Conservation (phyloP, 2,329 filamentous ascomycete genomes). For the Curvularia eragrostidis region DNA sequence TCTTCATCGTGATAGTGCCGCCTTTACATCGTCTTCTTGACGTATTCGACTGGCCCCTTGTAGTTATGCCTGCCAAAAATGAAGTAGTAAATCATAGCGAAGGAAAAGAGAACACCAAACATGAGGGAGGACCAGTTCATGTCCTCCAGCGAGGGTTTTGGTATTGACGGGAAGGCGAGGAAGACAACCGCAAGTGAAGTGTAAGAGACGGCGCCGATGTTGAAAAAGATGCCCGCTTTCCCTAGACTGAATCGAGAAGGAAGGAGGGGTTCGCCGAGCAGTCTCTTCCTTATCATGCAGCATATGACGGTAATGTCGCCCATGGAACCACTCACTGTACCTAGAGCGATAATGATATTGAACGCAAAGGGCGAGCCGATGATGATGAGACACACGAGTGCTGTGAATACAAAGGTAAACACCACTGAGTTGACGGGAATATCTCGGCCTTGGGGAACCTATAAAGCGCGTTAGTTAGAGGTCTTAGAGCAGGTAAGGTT, state of each 20-base stretch:
- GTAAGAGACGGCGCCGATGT: slow-evolving; percentile 49
- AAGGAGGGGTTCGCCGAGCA: slow-evolving; percentile 52
- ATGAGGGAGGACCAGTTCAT: slow-evolving; percentile 57
- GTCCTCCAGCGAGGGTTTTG: slow-evolving; percentile 21
- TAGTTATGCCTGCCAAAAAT: slow-evolving; percentile 51
- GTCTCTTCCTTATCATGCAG: slow-evolving; percentile 53
- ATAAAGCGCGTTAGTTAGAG: slow-evolving; percentile 1
- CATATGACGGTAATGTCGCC: slow-evolving; percentile 50
- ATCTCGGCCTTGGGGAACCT: slow-evolving; percentile 25
- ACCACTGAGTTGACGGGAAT: slow-evolving; percentile 35
- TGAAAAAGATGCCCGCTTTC: slow-evolving; percentile 50
- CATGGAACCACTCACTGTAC: slow-evolving; percentile 7
- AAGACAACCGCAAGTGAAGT: slow-evolving; percentile 51
- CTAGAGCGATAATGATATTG: slow-evolving; percentile 24
- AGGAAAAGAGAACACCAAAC: slow-evolving; percentile 51
- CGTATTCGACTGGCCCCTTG: slow-evolving; percentile 14
- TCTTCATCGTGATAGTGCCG: not conserved
- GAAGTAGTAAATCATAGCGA: slow-evolving; percentile 52
- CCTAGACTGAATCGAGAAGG: slow-evolving; percentile 55
- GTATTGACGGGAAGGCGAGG: slow-evolving; percentile 50
- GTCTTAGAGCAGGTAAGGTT: not conserved
- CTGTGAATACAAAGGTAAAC: slow-evolving; percentile 23
- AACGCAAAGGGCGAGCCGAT: slow-evolving; percentile 35
- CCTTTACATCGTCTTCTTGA: slow-evolving; percentile 1
- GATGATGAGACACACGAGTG: slow-evolving; percentile 32